Percentiles rank a stretch among this genome's conserved stretches.
phyloP scores from a whole-genome alignment of 1,284 basidiomycete genomes.

The Malassezia nana region DNA sequence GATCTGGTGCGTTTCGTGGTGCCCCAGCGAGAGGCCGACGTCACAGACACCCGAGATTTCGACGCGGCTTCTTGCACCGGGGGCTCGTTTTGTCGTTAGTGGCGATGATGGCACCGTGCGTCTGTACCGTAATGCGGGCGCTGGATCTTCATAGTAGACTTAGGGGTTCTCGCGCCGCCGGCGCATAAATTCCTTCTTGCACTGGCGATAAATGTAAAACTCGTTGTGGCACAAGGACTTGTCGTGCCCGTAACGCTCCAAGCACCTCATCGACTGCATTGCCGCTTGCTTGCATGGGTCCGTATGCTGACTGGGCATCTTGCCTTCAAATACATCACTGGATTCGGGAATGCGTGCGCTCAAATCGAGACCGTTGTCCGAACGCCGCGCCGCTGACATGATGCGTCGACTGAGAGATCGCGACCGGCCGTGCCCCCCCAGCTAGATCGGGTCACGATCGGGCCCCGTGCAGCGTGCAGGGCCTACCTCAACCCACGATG shows the following conservation, averaged over 20 bases:
- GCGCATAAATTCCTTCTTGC: slow-evolving; percentile 13
- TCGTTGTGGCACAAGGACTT: slow-evolving; percentile 32
- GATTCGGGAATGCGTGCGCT: slow-evolving; percentile 7
- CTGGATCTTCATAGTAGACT: slow-evolving; percentile 5
- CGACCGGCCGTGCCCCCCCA: not conserved
- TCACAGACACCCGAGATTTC: not conserved
- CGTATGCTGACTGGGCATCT: slow-evolving; percentile 33
- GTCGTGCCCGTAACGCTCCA: slow-evolving; percentile 41
- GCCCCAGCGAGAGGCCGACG: not conserved
- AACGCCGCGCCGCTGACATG: not conserved
- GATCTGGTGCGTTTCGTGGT: slow-evolving; percentile 11
- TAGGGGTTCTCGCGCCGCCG: slow-evolving; percentile 1
- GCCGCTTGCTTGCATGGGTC: slow-evolving; percentile 45
- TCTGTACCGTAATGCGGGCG: slow-evolving; percentile 13
- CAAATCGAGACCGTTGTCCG: slow-evolving; percentile 20
- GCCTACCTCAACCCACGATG: slow-evolving; percentile 12
- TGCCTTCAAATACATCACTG: slow-evolving; percentile 25
- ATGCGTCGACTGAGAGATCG: not conserved
- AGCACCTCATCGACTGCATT: slow-evolving; percentile 39
- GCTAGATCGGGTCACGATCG: not conserved
- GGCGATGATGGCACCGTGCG: slow-evolving; percentile 11
- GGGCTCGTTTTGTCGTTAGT: slow-evolving; percentile 2
- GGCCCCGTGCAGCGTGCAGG: not conserved
- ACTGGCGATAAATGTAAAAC: slow-evolving; percentile 33
- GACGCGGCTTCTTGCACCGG: slow-evolving; percentile 5